A percentile compares a stretch with the other conserved stretches of the same genome.
These are phyloP conservation scores for Cyberlindnera americana DNA, from an alignment of 805 yeast genomes.

Conservation along the genomic window DNA sequence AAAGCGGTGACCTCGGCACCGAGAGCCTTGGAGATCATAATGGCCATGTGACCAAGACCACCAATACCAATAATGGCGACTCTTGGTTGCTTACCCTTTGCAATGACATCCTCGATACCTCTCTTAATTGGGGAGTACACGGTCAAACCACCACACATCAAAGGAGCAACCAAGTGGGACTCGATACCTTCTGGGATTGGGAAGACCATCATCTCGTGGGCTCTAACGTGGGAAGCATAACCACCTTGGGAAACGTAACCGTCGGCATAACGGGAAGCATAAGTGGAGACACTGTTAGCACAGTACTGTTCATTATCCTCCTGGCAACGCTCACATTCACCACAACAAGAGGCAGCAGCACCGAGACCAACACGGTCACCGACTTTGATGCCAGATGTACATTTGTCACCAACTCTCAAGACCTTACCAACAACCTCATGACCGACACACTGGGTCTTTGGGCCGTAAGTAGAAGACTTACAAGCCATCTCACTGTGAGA, in stretches of 20 bases:
- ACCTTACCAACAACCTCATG: slow-evolving; percentile 66
- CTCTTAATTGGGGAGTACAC: slow-evolving; percentile 64
- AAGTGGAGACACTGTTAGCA: slow-evolving; percentile 45
- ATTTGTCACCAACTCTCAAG: slow-evolving; percentile 54
- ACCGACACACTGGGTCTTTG: slow-evolving; percentile 52
- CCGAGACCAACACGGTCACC: slow-evolving; percentile 85
- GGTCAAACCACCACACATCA: slow-evolving; percentile 77
- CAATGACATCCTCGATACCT: slow-evolving; percentile 25
- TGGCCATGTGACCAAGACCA: slow-evolving; percentile 55
- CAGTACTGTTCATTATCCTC: slow-evolving; percentile 57
- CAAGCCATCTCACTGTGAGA: slow-evolving; percentile 27
- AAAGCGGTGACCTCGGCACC: slow-evolving; percentile 59
- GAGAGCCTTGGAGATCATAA: slow-evolving; percentile 53
- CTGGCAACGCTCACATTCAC: slow-evolving; percentile 57
- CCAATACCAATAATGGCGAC: slow-evolving; percentile 57
- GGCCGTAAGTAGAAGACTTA: slow-evolving; percentile 26
- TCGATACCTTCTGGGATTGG: slow-evolving; percentile 56
- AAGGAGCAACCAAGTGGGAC: slow-evolving; percentile 60
- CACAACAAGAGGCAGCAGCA: slow-evolving; percentile 62
- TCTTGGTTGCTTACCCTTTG: slow-evolving; percentile 28
- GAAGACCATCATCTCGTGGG: slow-evolving; percentile 59
- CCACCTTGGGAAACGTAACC: slow-evolving; percentile 62
- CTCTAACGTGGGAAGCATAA: slow-evolving; percentile 62
- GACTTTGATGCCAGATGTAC: slow-evolving; percentile 43
- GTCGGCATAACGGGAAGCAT: slow-evolving; percentile 42